These are phyloP conservation scores for Rhododendron ovatum DNA, from an alignment of 148 eudicot species.

Conservation along the genomic window DNA sequence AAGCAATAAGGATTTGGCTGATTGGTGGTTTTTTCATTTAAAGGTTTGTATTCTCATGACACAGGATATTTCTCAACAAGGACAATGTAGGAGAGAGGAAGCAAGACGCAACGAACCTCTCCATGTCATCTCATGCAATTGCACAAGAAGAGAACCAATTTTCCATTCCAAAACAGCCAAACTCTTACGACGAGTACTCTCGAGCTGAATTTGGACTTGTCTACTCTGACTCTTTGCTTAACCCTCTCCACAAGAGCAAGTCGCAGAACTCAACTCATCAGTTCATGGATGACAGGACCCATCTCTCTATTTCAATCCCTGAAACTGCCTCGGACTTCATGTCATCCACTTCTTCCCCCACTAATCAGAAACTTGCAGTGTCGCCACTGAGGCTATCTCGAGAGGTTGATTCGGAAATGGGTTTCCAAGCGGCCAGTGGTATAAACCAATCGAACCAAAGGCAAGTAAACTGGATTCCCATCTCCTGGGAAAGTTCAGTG, in stretches of 20 bases:
- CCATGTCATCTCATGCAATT: conserved; percentile 25
- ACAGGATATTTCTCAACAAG: conserved; percentile 27
- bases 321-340: conserved; percentile 42
- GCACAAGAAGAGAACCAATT: conserved; percentile 21
- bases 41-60: neutral
- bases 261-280: conserved; percentile 24
- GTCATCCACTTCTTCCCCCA: conserved; percentile 54
- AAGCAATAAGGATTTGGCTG: neutral
- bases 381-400: conserved; percentile 45
- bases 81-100: conserved; percentile 18
- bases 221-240: conserved; percentile 43
- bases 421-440: conserved; percentile 29
- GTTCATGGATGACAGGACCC: conserved; percentile 54
- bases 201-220: conserved; percentile 31
- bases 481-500: conserved; percentile 52
- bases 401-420: conserved; percentile 33
- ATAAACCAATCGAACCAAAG: conserved; percentile 15
- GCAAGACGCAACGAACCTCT: conserved; percentile 23
- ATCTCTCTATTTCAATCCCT: conserved; percentile 53
- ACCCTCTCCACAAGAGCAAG: conserved; percentile 28
- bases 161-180: conserved; percentile 21
- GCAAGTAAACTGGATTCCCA: conserved; percentile 41
- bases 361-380: conserved; percentile 27
- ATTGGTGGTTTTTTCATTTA: neutral
- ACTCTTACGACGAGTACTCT: conserved; percentile 12